Base-by-base conservation (phyloP, 176 grass and related monocot genomes). In the Carex kokanica region DNA sequence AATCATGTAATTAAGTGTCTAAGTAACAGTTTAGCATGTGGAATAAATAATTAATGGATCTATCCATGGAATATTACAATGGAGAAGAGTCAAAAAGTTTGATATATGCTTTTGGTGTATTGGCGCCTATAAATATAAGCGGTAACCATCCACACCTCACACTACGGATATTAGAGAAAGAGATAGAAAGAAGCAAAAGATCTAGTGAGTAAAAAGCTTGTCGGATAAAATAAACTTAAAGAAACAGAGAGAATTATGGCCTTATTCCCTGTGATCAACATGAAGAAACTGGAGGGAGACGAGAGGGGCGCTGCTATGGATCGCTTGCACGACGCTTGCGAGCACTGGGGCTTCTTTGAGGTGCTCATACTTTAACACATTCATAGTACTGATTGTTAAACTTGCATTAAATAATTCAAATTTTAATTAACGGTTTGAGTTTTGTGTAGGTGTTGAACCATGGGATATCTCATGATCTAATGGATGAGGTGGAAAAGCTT, bases 291-390 rank as follows among this genome's bases (percentile, higher is more conserved):
- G 8, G 84, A 89, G 74, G 92, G 69, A 0, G 55, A 88, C 34
- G 89, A 95, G 71, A 91, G 83, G 83, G 61, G 8, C 1, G 65
- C 47, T 5, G 85, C 91, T 49, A 95, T 95, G 97, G 89, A 68
- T 66, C 21, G 90, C 83, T 81, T 99, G 64, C 66, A 65, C 14
- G 91, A 99, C 14, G 97, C 93, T 79, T 99, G 93, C 52, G 91
- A 99, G 89, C 93, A 96, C 86, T 99, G 97, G 97, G 97, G 97
- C n/a, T 99, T 99, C 89, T 99, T 99, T 55, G 97, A 99, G 97
- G 96, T 99, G 18, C 69, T 10, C 77, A 23, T 40, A 74, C 51
- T 17, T 69, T 57, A 17, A n/a, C 49, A 84, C 17, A 34, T 32
- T 31, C 12, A 7, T 49, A 83, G n/a, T 45, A 17, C 16, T 72